Evolutionary conservation across 352 stramenopile species (phyloP), one percentile per base, ranked within the genome.

Genomic region (Lagenidium sp.): DNA sequence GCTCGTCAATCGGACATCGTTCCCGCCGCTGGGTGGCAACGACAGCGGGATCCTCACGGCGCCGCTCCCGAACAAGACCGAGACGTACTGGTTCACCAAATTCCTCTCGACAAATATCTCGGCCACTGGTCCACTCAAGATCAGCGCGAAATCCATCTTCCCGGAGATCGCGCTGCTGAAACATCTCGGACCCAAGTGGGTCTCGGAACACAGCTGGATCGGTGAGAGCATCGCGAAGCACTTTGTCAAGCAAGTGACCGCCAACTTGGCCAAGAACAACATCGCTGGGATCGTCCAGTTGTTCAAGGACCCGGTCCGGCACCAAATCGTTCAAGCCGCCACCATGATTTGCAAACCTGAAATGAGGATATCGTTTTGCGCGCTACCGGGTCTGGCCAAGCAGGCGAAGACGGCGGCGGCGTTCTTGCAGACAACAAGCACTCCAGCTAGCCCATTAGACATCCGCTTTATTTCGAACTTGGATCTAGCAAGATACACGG

Each of bases 151-250:
- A 19, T 21, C 12, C 2, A 38, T 53, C 23, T 53, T 53, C 25
- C 46, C 46, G 2, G 46, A 53, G 22, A 35, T 53, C 4, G 46
- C 37, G 19, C 26, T 53, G 36, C 46, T 53, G 16, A 45, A 45
- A 26, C 37, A 53, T 38, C 23, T 53, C 11, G 7, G 35, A 4
- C 4, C 46, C 11, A 7, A 35, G n/a, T 53, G 46, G 46, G 20
- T 53, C 13, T 38, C 36, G 3, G 36, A 48, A n/a, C 35, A 53
- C 19, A 46, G 28, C 15, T 30, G 19, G 36, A 53, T 53, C 25
- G 46, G 46, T 11, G 46, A 47, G 13, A 24, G 31, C 8, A 39
- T 53, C 23, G 26, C 36, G 12, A 44, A 29, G 36, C 28, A 35
- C 30, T 25, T 49, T 21, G 20, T 28, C n/a, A 40, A 40, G 15